Evolutionary conservation across 306 rosid species (phyloP).

Genomic region (Cucumis melo): DNA sequence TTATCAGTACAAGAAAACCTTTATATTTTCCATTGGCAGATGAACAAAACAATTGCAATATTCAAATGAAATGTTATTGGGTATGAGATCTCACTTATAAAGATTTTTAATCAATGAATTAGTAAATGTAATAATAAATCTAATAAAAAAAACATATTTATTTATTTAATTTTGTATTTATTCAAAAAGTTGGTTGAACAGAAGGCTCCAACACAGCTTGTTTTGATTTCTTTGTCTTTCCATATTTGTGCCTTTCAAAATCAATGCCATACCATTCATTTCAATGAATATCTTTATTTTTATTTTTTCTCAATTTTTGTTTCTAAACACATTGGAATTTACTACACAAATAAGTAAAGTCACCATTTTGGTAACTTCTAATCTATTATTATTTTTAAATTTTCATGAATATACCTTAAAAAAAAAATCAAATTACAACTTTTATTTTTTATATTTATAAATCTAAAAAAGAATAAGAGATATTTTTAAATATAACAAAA

Average conservation of each 20-base stretch:
- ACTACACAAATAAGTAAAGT: not conserved
- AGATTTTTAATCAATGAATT: not conserved
- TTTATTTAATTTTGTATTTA: not conserved
- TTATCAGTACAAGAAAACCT: not conserved
- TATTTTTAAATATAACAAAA: too few relatives aligned
- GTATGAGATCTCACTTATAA: not conserved
- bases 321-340: not conserved
- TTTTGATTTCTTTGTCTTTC: not conserved
- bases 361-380: not conserved
- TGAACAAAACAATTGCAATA: not conserved
- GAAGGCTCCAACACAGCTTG: constrained; percentile 13
- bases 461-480: too few relatives aligned
- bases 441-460: too few relatives aligned
- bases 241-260: not conserved
- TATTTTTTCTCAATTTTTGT: not conserved
- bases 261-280: not conserved
- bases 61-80: not conserved
- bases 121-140: not conserved
- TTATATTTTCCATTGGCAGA: not conserved
- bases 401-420: not conserved
- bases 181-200: not conserved
- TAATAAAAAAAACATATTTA: not conserved
- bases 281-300: too few relatives aligned
- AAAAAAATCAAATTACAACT: too few relatives aligned
- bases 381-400: not conserved